Evolutionary conservation across 1,139 yeast species (phyloP), one percentile per base, ranked within the genome.

Genomic region (Yamadazyma epiphylla): DNA sequence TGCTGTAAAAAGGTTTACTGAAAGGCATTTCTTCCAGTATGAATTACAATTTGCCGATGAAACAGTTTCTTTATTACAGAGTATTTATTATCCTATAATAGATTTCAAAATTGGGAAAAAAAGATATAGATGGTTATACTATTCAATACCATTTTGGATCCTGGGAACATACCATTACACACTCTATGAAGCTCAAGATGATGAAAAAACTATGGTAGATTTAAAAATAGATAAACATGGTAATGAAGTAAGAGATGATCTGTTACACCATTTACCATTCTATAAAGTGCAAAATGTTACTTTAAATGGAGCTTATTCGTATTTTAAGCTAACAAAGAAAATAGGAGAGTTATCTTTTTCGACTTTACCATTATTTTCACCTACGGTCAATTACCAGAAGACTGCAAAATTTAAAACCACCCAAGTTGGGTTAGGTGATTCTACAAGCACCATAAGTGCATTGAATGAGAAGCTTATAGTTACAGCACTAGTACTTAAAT

Each of bases 61-160:
- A 11, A 22, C 8, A 12, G 15, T 22, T 8, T 19, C 14, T 25
- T 19, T 31, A 12, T 26, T 21, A n/a, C 26, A 25, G 16, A 27
- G 25, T 22, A 25, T 19, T 4, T 9, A n/a, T 10, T 25, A 15
- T 13, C 39, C 37, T 2, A 30, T 33, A 11, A 13, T n/a, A 5
- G 37, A 36, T 27, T 36, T 36, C 21, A 14, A 5, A 8, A 22
- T 17, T 17, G 16, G 26, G 9, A 31, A 27, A 2, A 24, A 15
- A 15, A 13, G 30, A 17, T 33, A 33, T 19, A 15, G 39, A 15
- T 36, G 37, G 39, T 20, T 29, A 6, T 22, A 22, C 13, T 22
- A 26, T 13, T 4, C 10, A 17, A n/a, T 16, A 11, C 6, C 12
- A 25, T 4, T 15, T 20, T 10, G 6, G 13, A 6, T 5, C 14